Base-by-base conservation (phyloP, 2,329 filamentous ascomycete genomes). In the Fusarium nurragi region DNA sequence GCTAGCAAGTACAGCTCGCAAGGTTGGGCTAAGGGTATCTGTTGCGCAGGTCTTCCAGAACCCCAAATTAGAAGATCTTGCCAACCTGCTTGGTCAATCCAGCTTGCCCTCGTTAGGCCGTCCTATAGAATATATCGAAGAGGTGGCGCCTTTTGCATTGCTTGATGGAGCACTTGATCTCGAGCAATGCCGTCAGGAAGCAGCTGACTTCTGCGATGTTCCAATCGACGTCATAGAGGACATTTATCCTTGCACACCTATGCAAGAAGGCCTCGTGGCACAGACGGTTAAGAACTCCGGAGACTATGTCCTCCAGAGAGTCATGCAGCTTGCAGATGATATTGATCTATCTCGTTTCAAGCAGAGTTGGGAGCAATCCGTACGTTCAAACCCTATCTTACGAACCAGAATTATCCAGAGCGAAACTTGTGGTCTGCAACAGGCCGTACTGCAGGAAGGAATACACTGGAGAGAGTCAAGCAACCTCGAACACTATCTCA, bases 1-100 rank as follows among this genome's bases (percentile, higher is more conserved):
- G 56, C 64, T 85, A 5, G 82, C 82, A 1, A 77, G 80, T 12
- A 75, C 75, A 18, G 77, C 79, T 5, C 72, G 80, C 34, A 71
- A 75, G 21, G 72, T 77, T 36, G 78, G 76, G 1, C 63, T 82
- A 18, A 54, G 72, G 74, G 79, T 56, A 1, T 39, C 39, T 5
- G 46, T 51, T 12, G 54, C 47, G 5, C 39, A 56, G n/a, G 77
- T 83, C 18, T 82, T 84, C 69, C 69, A 66, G 60, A 71, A 59
- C 57, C 67, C 55, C 30, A 64, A 22, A 41, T 54, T 71, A 36
- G 53, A 65, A 14, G 37, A 54, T 16, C 50, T 54, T 3, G 41
- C 21, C 6, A 37, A 6, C 8, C 4, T 50, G 12, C 38, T 30
- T 16, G 38, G 10, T 8, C 13, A 26, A 2, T 34, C 41, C 4